These are phyloP conservation scores for Candida labiduridarum DNA, from an alignment of 1,139 yeast genomes.

Conservation along the genomic window DNA sequence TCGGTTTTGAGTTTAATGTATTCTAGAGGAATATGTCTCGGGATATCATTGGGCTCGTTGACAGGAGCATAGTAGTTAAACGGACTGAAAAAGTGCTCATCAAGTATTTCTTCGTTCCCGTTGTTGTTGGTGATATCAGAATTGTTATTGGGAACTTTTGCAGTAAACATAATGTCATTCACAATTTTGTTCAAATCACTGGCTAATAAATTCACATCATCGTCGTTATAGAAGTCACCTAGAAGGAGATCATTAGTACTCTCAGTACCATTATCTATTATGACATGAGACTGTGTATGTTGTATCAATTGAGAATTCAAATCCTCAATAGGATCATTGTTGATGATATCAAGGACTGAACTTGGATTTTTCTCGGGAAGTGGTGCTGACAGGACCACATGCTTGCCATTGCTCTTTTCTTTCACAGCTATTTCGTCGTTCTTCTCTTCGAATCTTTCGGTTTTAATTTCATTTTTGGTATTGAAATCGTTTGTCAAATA, in stretches of 20 bases:
- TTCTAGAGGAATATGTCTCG: conserved; percentile 21
- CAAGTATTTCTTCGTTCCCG: conserved; percentile 1
- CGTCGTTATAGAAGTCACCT: conserved; percentile 20
- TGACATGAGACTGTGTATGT: neutral
- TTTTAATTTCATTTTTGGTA: neutral
- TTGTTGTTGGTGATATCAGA: conserved; percentile 3
- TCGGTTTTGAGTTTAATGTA: conserved; percentile 34
- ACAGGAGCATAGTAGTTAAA: conserved; percentile 2
- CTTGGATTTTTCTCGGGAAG: neutral
- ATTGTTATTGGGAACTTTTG: conserved; percentile 17
- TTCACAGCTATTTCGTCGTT: neutral
- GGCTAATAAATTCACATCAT: conserved; percentile 35
- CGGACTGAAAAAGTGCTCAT: conserved; percentile 12
- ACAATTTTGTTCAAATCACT: conserved; percentile 37
- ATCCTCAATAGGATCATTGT: neutral
- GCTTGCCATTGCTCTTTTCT: neutral
- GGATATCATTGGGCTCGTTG: conserved; percentile 18
- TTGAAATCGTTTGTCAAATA: conserved; percentile 4
- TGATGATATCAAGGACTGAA: neutral
- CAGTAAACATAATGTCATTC: conserved; percentile 31
- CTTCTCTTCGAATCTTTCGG: neutral
- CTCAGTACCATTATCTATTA: neutral
- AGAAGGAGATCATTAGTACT: conserved; percentile 10
- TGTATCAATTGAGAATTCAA: conserved; percentile 1
- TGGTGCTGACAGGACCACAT: neutral